Conservation (phyloP, 1,284 basidiomycete genomes). For the Cystobasidium sp. region DNA sequence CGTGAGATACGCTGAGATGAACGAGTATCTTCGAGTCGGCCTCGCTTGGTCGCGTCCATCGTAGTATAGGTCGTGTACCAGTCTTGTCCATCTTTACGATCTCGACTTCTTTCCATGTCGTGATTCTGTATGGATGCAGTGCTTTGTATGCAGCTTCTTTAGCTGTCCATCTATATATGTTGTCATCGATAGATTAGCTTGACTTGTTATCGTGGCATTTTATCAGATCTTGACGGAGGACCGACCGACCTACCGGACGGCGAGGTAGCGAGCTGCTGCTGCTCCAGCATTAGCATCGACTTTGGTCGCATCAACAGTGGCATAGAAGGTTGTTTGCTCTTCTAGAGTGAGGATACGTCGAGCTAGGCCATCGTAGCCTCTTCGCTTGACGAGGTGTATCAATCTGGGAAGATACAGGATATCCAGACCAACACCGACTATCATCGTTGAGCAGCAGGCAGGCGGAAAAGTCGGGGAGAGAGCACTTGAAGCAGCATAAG, state of each 20-base stretch:
- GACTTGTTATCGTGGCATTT: neutral
- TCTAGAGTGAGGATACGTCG: constrained; percentile 45
- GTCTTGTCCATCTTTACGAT: constrained; percentile 28
- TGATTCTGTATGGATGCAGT: constrained; percentile 45
- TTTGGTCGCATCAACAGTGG: neutral
- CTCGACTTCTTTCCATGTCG: constrained; percentile 50
- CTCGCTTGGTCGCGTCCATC: neutral
- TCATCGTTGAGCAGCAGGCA: constrained; percentile 10
- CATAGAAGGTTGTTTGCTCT: constrained; percentile 33
- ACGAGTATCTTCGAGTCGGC: neutral
- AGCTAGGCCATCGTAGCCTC: constrained; percentile 46
- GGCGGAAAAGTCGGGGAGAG: constrained; percentile 3
- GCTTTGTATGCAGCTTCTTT: constrained; percentile 56
- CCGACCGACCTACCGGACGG: constrained; percentile 50
- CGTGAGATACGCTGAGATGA: constrained; percentile 46
- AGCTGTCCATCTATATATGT: constrained; percentile 53
- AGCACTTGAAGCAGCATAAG: too few relatives aligned
- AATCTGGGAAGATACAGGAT: constrained; percentile 49
- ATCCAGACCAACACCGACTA: constrained; percentile 52
- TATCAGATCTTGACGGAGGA: neutral
- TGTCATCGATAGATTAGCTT: neutral
- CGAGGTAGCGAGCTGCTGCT: constrained; percentile 40
- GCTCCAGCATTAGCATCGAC: neutral
- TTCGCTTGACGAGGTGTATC: constrained; percentile 37
- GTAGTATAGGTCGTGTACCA: constrained; percentile 23